Conservation (phyloP, 345 rosid species). For the Reutealis trisperma region DNA sequence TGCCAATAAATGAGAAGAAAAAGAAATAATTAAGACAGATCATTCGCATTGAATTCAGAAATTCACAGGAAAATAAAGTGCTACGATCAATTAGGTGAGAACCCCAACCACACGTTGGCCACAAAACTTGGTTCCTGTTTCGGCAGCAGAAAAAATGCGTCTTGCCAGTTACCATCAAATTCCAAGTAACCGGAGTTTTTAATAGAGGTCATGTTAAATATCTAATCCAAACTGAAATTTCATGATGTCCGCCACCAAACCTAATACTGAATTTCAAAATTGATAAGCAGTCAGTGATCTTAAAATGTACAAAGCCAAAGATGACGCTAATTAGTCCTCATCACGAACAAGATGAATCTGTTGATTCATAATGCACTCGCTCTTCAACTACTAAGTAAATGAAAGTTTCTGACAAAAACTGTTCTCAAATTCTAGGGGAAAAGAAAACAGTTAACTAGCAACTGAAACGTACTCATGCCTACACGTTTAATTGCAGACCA, state of each 20-base stretch:
- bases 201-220: neutral
- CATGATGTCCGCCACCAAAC: neutral
- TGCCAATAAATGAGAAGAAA: no score
- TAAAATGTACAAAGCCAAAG: slow-evolving; percentile 12
- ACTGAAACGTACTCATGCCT: neutral
- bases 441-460: slow-evolving; percentile 5
- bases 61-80: no score
- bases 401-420: slow-evolving; percentile 4
- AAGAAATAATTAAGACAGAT: no score
- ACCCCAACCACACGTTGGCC: neutral
- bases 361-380: slow-evolving; percentile 10
- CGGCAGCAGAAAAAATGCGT: neutral
- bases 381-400: neutral
- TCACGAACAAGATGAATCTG: neutral
- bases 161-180: neutral
- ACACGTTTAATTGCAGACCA: neutral
- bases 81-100: no score
- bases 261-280: slow-evolving; percentile 14
- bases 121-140: neutral
- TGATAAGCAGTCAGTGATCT: slow-evolving; percentile 2
- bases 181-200: neutral
- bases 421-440: neutral
- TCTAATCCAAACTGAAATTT: neutral
- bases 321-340: neutral
- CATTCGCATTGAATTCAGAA: no score